Conservation (phyloP, 1,284 basidiomycete genomes). For the Irpex lacteus region DNA sequence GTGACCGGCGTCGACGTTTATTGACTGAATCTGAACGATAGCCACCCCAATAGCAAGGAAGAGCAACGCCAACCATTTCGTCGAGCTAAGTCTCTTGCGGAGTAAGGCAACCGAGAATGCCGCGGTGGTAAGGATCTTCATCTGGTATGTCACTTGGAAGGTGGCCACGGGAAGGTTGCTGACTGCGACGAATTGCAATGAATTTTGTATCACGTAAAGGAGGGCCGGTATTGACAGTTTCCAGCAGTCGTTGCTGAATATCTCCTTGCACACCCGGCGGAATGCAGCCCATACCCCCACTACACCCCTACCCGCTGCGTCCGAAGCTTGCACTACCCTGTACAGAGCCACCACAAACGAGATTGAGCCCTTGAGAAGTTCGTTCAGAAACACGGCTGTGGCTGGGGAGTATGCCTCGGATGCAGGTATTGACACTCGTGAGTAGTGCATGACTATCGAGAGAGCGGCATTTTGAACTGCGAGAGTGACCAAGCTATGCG, state of each 20-base stretch:
- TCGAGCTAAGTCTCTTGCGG: conserved; percentile 71
- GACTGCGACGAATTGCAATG: conserved; percentile 92
- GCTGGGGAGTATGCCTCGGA: conserved; percentile 86
- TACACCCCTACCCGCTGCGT: conserved; percentile 24
- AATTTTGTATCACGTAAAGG: conserved; percentile 96
- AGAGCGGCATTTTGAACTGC: conserved; percentile 96
- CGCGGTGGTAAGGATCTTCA: conserved; percentile 97
- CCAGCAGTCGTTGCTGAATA: conserved; percentile 89
- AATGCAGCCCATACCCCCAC: conserved; percentile 39
- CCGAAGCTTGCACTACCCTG: conserved; percentile 30
- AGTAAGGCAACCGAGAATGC: conserved; percentile 90
- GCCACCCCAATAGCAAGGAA: conserved; percentile 90
- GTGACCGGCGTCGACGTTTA: conserved; percentile 32
- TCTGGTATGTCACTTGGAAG: conserved; percentile 94
- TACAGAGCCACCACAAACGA: conserved; percentile 75
- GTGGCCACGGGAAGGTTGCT: conserved; percentile 93
- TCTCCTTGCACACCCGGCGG: conserved; percentile 49
- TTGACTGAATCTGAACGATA: conserved; percentile 86
- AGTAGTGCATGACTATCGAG: conserved; percentile 96
- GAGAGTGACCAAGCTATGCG: conserved; percentile 79
- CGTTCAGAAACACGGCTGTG: conserved; percentile 90
- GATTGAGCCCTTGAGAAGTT: conserved; percentile 90
- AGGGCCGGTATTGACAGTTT: conserved; percentile 96
- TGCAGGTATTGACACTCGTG: conserved; percentile 79
- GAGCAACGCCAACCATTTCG: conserved; percentile 83